Percentiles rank a stretch among this genome's conserved stretches.
These are phyloP conservation scores for Collybia mongolica DNA, from an alignment of 768 basidiomycete species.

Conservation along the genomic window DNA sequence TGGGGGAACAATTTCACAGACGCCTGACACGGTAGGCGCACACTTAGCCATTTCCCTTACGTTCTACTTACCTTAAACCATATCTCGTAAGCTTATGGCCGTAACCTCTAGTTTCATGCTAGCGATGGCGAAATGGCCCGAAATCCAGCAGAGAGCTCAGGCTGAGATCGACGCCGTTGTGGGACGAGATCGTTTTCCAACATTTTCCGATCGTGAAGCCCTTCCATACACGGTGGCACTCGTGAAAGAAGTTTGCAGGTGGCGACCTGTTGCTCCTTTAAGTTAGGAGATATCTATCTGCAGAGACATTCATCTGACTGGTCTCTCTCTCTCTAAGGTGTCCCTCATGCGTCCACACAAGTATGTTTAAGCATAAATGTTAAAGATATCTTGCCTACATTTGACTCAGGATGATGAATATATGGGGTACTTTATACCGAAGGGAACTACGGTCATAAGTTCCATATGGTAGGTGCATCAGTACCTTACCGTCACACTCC, in stretches of 20 bases:
- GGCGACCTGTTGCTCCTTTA: slow-evolving; percentile 13
- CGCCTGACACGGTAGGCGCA: too few relatives aligned
- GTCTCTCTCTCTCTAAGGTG: too few relatives aligned
- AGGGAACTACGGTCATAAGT: slow-evolving; percentile 11
- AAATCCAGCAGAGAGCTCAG: slow-evolving; percentile 13
- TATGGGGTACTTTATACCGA: slow-evolving; percentile 10
- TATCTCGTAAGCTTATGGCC: too few relatives aligned
- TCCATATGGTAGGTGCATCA: not conserved
- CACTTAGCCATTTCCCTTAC: too few relatives aligned
- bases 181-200: slow-evolving; percentile 14
- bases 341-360: not conserved
- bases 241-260: slow-evolving; percentile 15
- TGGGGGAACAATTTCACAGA: too few relatives aligned
- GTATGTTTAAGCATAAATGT: not conserved
- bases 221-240: slow-evolving; percentile 15
- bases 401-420: slow-evolving; percentile 14
- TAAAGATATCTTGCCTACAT: slow-evolving; percentile 14
- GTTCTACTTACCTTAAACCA: too few relatives aligned
- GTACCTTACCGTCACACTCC: not conserved
- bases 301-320: too few relatives aligned
- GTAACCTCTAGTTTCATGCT: slow-evolving; percentile 7
- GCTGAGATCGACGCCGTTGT: slow-evolving; percentile 16
- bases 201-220: slow-evolving; percentile 13
- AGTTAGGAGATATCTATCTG: slow-evolving; percentile 2
- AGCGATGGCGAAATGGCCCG: slow-evolving; percentile 13